These are phyloP conservation scores for Neofusicoccum laricinum DNA, from an alignment of 2,329 filamentous ascomycete species.

Conservation along the genomic window DNA sequence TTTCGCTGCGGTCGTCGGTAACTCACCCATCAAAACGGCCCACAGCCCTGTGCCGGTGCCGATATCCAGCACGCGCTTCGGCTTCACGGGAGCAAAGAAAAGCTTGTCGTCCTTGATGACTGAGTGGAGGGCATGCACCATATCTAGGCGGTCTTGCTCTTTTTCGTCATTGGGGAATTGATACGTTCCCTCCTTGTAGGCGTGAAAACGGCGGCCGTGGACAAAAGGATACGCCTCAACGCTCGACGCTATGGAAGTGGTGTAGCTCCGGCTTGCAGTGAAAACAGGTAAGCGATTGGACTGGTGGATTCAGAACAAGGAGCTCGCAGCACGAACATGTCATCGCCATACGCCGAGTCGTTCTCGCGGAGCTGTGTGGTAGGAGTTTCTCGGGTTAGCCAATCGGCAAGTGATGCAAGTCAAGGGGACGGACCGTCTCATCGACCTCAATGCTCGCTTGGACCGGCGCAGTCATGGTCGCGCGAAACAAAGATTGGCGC, in stretches of 20 bases:
- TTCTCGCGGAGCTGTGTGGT: neutral
- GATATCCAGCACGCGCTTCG: conserved; percentile 24
- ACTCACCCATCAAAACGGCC: conserved; percentile 23
- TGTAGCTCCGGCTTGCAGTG: conserved; percentile 16
- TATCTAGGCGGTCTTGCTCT: conserved; percentile 16
- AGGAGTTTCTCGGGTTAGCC: neutral
- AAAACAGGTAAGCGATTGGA: neutral
- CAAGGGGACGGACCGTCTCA: neutral
- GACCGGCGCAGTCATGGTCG: neutral
- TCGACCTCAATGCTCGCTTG: conserved; percentile 2
- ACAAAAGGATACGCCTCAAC: conserved; percentile 21
- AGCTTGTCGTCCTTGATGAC: conserved; percentile 16
- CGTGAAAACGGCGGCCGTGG: conserved; percentile 36
- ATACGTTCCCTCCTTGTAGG: conserved; percentile 29
- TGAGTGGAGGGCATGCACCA: conserved; percentile 2
- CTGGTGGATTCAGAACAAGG: neutral
- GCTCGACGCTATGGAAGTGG: conserved; percentile 21
- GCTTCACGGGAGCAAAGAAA: conserved; percentile 21
- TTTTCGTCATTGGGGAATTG: conserved; percentile 24
- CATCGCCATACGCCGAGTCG: neutral
- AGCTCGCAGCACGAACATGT: neutral
- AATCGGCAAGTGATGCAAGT: neutral
- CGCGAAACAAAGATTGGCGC: neutral
- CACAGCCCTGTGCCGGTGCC: conserved; percentile 31
- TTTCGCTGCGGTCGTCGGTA: neutral